Conservation (phyloP, 106 monocot genomes). For the Dendrobium nobile region DNA sequence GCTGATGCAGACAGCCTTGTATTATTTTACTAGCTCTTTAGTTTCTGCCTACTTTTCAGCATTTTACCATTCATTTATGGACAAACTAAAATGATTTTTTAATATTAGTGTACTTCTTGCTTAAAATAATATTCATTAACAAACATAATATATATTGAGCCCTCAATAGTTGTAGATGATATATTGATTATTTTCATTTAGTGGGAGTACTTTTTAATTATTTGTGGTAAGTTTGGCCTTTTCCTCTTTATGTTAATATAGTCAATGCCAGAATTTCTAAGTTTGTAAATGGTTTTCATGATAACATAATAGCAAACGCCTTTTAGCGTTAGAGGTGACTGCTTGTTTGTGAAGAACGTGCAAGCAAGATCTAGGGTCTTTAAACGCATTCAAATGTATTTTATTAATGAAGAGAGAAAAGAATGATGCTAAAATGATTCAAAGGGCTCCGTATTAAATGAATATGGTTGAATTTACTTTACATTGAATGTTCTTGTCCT, state of each 20-base stretch:
- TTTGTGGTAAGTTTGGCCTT: not conserved
- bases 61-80: not conserved
- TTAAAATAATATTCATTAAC: not conserved
- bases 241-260: not conserved
- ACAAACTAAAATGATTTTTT: not conserved
- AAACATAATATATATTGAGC: not conserved
- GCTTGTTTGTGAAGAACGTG: not conserved
- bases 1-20: not conserved
- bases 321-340: not conserved
- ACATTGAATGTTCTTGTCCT: not conserved
- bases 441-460: too few species aligned
- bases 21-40: slow-evolving; percentile 5
- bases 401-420: not conserved
- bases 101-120: not conserved
- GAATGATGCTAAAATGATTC: too few species aligned
- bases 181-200: not conserved
- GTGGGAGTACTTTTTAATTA: not conserved
- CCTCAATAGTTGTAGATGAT: not conserved
- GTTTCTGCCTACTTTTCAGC: not conserved
- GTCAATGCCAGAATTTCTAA: not conserved
- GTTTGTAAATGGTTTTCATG: not conserved
- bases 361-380: not conserved
- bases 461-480: too few species aligned
- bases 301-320: not conserved
- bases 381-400: not conserved